Evolutionary conservation across 2,329 filamentous ascomycete species (phyloP), one percentile per base, ranked within the genome.

Genomic region (Fonsecaea nubica): DNA sequence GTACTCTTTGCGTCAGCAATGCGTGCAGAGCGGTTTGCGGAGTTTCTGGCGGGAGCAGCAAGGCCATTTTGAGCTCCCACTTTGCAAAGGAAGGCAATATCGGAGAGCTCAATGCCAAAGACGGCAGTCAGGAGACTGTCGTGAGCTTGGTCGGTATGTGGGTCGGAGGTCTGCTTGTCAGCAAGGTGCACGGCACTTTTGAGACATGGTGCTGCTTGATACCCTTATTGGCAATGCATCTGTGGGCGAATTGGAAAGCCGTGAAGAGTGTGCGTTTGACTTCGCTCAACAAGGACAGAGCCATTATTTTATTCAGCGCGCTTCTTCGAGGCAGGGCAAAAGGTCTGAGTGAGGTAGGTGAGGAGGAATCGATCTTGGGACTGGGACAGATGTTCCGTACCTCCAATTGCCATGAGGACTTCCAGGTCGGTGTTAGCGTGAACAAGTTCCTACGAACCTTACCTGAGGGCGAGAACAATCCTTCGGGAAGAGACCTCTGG

Each of bases 61-160:
- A 98, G 78, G 94, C 94, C 1, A 93, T 91, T 68, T 80, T 99
- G 72, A 95, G 92, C 75, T 91, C 92, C 10, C 95, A 99, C 79
- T 98, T 99, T 82, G 93, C 94, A 8, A 87, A 84, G 71, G 88
- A 89, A 75, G 92, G 92, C 42, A 98, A 97, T 77, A 80, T 98
- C 53, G 94, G 92, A 1, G 94, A 98, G 77, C 84, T 99, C 64
- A 98, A 97, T 79, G 93, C 94, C 81, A 89, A 97, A 85, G 94
- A 98, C 76, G 93, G 93, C 12, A 96, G 92, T 71, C 95, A 98
- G 80, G 95, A 98, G 79, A 98, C 94, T 0, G 88, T 97, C 21
- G 92, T 99, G 64, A 94, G 92, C 1, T 83, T 98, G 32, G 69
- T 97, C 38, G 95, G 95, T 1, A 93, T 98, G 86, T 84, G 97